phyloP scores from a whole-genome alignment of 306 rosid species.

The Arachis hypogaea region DNA sequence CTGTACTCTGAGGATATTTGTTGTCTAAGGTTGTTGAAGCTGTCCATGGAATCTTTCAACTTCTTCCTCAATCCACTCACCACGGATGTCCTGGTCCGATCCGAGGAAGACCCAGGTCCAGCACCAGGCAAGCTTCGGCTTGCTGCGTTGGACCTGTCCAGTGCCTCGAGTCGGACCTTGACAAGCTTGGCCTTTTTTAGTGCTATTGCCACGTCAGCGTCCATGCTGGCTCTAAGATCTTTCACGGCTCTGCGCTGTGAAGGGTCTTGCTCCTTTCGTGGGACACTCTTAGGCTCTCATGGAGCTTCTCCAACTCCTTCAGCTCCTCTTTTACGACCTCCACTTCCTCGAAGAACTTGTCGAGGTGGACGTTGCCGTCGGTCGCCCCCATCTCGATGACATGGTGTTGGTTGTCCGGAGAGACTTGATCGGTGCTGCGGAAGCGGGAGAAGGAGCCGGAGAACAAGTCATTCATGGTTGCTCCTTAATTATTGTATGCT shows the following conservation, averaged over 20 bases:
- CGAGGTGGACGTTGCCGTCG: slow-evolving; percentile 52
- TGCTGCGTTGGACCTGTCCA: slow-evolving; percentile 68
- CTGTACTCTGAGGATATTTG: slow-evolving; percentile 78
- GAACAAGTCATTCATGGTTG: slow-evolving; percentile 69
- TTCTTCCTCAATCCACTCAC: slow-evolving; percentile 78
- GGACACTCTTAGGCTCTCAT: slow-evolving; percentile 50
- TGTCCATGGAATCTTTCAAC: slow-evolving; percentile 77
- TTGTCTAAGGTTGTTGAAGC: slow-evolving; percentile 62
- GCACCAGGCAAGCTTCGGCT: slow-evolving; percentile 60
- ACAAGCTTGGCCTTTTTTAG: slow-evolving; percentile 75
- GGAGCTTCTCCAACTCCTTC: slow-evolving; percentile 66
- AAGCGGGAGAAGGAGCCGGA: slow-evolving; percentile 68
- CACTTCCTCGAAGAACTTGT: slow-evolving; percentile 71
- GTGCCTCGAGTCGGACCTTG: slow-evolving; percentile 70
- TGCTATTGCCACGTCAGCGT: slow-evolving; percentile 67
- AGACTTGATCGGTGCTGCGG: slow-evolving; percentile 51
- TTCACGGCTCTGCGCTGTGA: slow-evolving; percentile 77
- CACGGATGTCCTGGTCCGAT: slow-evolving; percentile 75
- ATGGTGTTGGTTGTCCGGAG: slow-evolving; percentile 53
- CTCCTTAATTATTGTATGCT: neutral
- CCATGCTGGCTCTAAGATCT: slow-evolving; percentile 83
- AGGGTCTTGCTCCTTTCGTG: slow-evolving; percentile 80
- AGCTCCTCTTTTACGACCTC: slow-evolving; percentile 73
- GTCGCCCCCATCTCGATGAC: slow-evolving; percentile 64
- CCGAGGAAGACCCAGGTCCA: slow-evolving; percentile 79